Evolutionary conservation across 2,329 filamentous ascomycete species (phyloP), one percentile per base, ranked within the genome.

Genomic region (Thielaviopsis euricoi): DNA sequence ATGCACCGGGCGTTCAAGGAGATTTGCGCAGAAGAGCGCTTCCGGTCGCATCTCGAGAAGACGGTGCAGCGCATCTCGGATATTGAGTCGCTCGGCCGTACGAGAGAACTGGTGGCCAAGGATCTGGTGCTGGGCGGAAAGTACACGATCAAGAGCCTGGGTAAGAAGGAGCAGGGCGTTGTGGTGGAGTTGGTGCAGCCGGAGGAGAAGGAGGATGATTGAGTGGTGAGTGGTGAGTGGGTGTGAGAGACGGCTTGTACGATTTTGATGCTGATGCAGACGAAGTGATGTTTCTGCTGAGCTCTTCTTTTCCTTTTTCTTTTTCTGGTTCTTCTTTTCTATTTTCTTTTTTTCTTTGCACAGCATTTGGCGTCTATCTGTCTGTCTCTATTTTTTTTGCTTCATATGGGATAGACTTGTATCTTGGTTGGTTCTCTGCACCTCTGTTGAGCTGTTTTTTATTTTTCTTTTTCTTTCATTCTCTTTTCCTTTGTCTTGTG

Each of bases 71-170:
- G 93, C 22, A 98, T 98, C 63, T 72, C 77, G n/a, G 90, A 86
- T 62, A 98, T 98, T 67, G 93, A 98, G 74, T 90, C 85, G 65
- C 76, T 98, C 61, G 91, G 90, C 40, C 78, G 93, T 62, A 98
- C 93, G n/a, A 82, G 91, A 61, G 93, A 98, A 71, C 69, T 98
- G 56, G 94, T 95, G 1, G 87, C 95, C 63, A 98, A 98, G 73
- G 93, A 97, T 69, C 75, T 97, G 46, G 91, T 93, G 66, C 74
- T 90, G 33, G 83, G 87, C 13, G 89, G 89, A 1, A 85, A 85
- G 68, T 96, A 95, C 67, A 77, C 81, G 62, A 78, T 91, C 61
- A 66, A 70, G 53, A 69, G 67, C 58, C 69, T 68, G 37, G 67
- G 68, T 33, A 71, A 69, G 61, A 58, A 50, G 56, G 57, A 58